Conservation (phyloP, 805 yeast genomes). For the Saccharomycopsis olivae region DNA sequence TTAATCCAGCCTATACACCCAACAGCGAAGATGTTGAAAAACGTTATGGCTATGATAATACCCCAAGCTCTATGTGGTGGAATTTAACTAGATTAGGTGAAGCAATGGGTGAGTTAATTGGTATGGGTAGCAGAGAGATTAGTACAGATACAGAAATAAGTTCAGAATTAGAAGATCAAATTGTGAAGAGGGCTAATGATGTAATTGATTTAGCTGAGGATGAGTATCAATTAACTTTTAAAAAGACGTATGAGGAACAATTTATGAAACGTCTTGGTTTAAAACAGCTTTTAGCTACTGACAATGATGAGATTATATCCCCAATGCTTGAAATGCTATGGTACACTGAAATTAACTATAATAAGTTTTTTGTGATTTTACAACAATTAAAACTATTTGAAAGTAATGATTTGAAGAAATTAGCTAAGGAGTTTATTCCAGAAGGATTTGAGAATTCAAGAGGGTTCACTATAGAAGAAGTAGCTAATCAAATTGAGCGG, state of each 20-base stretch:
- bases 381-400: constrained; percentile 36
- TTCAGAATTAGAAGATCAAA: constrained; percentile 32
- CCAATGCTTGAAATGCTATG: constrained; percentile 54
- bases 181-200: constrained; percentile 51
- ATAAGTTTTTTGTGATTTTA: constrained; percentile 60
- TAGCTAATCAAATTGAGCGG: constrained; percentile 29
- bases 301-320: constrained; percentile 35
- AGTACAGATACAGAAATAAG: constrained; percentile 3
- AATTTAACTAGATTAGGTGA: constrained; percentile 80
- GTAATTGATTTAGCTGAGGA: constrained; percentile 55
- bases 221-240: constrained; percentile 53
- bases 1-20: constrained; percentile 74
- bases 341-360: constrained; percentile 63
- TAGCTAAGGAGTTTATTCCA: constrained; percentile 22
- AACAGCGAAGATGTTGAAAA: constrained; percentile 72
- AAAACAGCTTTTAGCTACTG: constrained; percentile 28
- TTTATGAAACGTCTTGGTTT: constrained; percentile 68
- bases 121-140: constrained; percentile 47
- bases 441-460: constrained; percentile 21
- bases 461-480: constrained; percentile 27
- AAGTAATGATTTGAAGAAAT: constrained; percentile 19
- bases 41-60: constrained; percentile 73
- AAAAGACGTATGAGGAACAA: constrained; percentile 42
- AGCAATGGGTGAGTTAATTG: constrained; percentile 68
- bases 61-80: constrained; percentile 90